Evolutionary conservation across 2,329 filamentous ascomycete genomes (phyloP).

Genomic region (Podosphaera aphanis): DNA sequence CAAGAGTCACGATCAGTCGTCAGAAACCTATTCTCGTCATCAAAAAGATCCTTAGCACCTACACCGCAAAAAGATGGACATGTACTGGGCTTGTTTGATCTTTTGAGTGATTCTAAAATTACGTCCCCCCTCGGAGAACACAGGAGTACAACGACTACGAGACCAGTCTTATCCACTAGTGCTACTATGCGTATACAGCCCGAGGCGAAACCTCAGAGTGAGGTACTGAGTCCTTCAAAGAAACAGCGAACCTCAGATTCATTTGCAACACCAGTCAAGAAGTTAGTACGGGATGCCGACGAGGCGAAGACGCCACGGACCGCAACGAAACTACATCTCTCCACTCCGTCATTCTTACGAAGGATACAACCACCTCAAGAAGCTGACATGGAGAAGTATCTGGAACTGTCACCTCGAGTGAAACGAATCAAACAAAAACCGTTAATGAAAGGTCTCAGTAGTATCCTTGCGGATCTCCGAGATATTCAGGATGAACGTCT

Average conservation of each 20-base stretch:
- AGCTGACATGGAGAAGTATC: constrained; percentile 26
- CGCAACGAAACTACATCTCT: constrained; percentile 32
- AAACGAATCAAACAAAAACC: constrained; percentile 32
- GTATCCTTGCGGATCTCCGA: constrained; percentile 46
- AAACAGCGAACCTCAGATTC: constrained; percentile 37
- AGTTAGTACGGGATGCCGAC: constrained; percentile 17
- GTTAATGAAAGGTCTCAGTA: constrained; percentile 47
- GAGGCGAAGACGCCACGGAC: constrained; percentile 24
- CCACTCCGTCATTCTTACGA: constrained; percentile 49
- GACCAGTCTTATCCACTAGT: constrained; percentile 13
- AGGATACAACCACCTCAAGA: constrained; percentile 26
- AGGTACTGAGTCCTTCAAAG: constrained; percentile 21
- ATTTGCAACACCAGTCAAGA: constrained; percentile 41
- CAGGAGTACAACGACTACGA: constrained; percentile 10
- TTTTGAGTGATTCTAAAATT: constrained; percentile 28
- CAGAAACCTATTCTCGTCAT: constrained; percentile 35
- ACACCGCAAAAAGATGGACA: constrained; percentile 61
- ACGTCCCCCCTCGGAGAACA: constrained; percentile 19
- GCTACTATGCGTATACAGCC: constrained; percentile 18
- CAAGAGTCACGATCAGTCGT: constrained; percentile 31
- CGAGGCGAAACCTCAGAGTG: neutral
- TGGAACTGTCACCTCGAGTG: constrained; percentile 22
- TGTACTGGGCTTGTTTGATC: constrained; percentile 55
- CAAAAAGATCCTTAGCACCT: constrained; percentile 41
- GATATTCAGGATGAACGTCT: constrained; percentile 44